Conservation (phyloP, 2,329 filamentous ascomycete genomes). For the Verticillium isaacii region DNA sequence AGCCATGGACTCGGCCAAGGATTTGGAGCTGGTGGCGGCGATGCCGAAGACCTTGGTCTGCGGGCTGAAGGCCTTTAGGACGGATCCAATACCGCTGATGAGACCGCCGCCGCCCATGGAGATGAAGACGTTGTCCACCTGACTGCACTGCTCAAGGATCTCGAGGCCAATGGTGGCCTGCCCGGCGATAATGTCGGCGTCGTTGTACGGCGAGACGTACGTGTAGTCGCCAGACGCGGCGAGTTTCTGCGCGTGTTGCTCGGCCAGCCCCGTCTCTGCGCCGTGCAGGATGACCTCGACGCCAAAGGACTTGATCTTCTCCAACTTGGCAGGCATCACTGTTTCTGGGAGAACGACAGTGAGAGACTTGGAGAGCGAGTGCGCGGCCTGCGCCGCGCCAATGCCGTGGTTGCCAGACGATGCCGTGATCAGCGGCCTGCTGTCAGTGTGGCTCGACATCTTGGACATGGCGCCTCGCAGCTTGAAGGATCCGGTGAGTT, state of each 20-base stretch:
- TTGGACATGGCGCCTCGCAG: slow-evolving; percentile 19
- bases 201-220: slow-evolving; percentile 19
- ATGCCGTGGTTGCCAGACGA: slow-evolving; percentile 18
- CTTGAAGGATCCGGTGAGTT: slow-evolving; percentile 20
- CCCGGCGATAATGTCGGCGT: slow-evolving; percentile 13
- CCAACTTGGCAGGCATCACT: slow-evolving; percentile 13
- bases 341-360: slow-evolving; percentile 16
- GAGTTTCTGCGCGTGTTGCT: slow-evolving; percentile 16
- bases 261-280: slow-evolving; percentile 14
- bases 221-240: slow-evolving; percentile 14
- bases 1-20: slow-evolving; percentile 15
- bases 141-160: slow-evolving; percentile 16
- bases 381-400: slow-evolving; percentile 13
- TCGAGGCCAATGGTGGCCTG: slow-evolving; percentile 15
- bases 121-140: slow-evolving; percentile 17
- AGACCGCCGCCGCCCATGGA: slow-evolving; percentile 18
- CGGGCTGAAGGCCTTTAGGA: slow-evolving; percentile 17
- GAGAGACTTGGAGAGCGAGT: slow-evolving; percentile 6
- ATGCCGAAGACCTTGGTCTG: slow-evolving; percentile 14
- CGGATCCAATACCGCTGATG: slow-evolving; percentile 17
- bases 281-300: slow-evolving; percentile 16
- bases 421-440: slow-evolving; percentile 13
- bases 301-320: slow-evolving; percentile 16
- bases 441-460: slow-evolving; percentile 9
- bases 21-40: slow-evolving; percentile 14